These are phyloP conservation scores for Bacidia gigantensis DNA, from an alignment of 495 filamentous ascomycete species.

Conservation along the genomic window DNA sequence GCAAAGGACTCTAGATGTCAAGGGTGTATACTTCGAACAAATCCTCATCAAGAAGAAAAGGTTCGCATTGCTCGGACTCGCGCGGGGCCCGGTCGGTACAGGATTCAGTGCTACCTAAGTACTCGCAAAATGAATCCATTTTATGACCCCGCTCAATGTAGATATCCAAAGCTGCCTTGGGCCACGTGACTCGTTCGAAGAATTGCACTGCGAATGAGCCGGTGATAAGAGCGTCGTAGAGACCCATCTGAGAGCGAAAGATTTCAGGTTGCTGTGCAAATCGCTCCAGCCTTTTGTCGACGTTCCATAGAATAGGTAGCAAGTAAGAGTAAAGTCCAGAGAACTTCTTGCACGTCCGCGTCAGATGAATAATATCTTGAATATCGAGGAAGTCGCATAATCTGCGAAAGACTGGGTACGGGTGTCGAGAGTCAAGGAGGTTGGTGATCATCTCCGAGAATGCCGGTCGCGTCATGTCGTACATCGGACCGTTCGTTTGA, in stretches of 20 bases:
- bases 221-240: neutral
- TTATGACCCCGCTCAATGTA: neutral
- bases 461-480: too few species aligned
- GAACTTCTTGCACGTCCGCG: conserved; percentile 3
- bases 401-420: neutral
- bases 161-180: neutral
- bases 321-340: conserved; percentile 6
- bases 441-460: too few species aligned
- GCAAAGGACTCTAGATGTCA: too few species aligned
- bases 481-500: too few species aligned
- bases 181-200: conserved; percentile 5
- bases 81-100: too few species aligned
- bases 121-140: neutral
- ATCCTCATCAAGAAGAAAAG: too few species aligned
- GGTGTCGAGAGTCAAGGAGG: neutral
- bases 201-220: conserved; percentile 6
- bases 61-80: too few species aligned
- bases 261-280: conserved; percentile 3
- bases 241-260: conserved; percentile 8
- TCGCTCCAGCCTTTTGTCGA: conserved; percentile 1
- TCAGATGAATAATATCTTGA: conserved; percentile 5
- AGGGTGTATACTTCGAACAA: too few species aligned
- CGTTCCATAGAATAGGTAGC: conserved; percentile 9
- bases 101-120: too few species aligned
- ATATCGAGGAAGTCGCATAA: conserved; percentile 4